Conservation (phyloP, 306 rosid species). For the Lablab purpureus region DNA sequence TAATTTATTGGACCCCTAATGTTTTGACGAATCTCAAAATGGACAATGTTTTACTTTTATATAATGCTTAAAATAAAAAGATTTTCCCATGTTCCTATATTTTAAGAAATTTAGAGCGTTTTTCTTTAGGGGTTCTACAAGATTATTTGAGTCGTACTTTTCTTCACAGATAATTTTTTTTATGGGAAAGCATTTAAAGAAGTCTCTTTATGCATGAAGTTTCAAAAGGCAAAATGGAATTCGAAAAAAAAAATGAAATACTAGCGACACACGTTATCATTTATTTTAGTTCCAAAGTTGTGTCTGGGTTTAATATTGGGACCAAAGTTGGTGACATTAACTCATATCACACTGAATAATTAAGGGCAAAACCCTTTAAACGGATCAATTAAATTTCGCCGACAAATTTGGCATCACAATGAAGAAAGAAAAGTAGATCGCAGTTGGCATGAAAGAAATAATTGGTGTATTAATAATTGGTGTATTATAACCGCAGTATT, state of each 20-base stretch:
- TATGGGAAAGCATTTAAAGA: neutral
- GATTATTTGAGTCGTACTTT: neutral
- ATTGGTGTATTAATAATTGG: neutral
- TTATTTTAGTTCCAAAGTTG: neutral
- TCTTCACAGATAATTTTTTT: neutral
- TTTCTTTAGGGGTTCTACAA: neutral
- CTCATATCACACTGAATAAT: neutral
- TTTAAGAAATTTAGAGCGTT: neutral
- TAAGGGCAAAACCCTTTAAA: slow-evolving; percentile 4
- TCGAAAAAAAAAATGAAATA: neutral
- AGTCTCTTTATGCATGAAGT: neutral
- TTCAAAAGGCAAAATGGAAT: neutral
- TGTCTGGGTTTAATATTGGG: neutral
- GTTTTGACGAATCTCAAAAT: neutral
- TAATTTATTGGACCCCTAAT: neutral
- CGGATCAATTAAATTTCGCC: neutral
- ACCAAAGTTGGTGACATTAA: slow-evolving; percentile 35
- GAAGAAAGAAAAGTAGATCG: neutral
- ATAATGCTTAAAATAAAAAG: neutral
- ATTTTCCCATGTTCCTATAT: neutral
- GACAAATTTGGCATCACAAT: neutral
- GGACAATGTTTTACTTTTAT: neutral
- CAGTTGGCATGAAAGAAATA: neutral
- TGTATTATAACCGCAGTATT: neutral
- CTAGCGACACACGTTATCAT: neutral